phyloP scores from a whole-genome alignment of 139 green algal genomes.

The Zygnema circumcarinatum region DNA sequence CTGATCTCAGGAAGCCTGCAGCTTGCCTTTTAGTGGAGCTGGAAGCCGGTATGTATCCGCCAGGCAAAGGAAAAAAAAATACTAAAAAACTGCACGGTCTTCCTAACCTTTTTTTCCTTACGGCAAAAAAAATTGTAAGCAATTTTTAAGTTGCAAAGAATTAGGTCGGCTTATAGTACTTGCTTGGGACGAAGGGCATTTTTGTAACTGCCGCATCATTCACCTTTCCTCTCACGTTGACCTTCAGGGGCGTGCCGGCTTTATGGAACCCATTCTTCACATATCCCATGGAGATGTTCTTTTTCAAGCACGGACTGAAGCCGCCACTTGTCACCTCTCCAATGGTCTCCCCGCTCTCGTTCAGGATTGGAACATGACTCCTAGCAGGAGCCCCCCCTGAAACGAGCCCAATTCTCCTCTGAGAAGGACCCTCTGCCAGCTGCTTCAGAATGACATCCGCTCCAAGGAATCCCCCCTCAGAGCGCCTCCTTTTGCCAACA shows the following conservation, averaged over 20 bases:
- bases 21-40: too few relatives aligned
- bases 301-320: slow-evolving; percentile 93
- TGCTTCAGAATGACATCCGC: slow-evolving; percentile 94
- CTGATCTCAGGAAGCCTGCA: too few relatives aligned
- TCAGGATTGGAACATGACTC: slow-evolving; percentile 78
- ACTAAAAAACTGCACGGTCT: too few relatives aligned
- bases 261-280: slow-evolving; percentile 90
- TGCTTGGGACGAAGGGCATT: slow-evolving; percentile 96
- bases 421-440: slow-evolving; percentile 83
- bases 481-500: slow-evolving; percentile 86
- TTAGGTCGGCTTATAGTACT: slow-evolving; percentile 81
- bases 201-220: slow-evolving; percentile 89
- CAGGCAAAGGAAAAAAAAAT: too few relatives aligned
- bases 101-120: too few relatives aligned
- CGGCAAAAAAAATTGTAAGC: too few relatives aligned
- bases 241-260: slow-evolving; percentile 90
- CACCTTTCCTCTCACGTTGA: slow-evolving; percentile 89
- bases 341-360: slow-evolving; percentile 76
- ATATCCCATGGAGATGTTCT: slow-evolving; percentile 99
- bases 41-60: too few relatives aligned
- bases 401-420: slow-evolving; percentile 91
- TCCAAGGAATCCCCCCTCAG: slow-evolving; percentile 91
- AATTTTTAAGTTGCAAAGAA: too few relatives aligned
- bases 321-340: slow-evolving; percentile 92
- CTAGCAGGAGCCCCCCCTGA: slow-evolving; percentile 84